These are phyloP conservation scores for Wallacemonas sp. DNA, from an alignment of 208 protist species.

Conservation along the genomic window DNA sequence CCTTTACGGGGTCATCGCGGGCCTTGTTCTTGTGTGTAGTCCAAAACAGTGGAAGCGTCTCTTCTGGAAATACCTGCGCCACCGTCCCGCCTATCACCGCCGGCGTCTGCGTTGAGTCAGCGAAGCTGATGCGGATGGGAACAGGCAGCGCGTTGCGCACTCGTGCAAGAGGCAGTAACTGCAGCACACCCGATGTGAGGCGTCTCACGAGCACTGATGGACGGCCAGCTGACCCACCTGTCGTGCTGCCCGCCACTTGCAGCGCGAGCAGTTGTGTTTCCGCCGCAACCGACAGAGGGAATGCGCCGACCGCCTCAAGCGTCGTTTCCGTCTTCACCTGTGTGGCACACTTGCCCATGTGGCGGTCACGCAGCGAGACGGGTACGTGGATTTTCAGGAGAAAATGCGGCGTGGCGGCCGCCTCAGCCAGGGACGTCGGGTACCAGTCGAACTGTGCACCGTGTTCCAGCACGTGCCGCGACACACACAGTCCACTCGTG, in stretches of 20 bases:
- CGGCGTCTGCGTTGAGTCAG: not conserved
- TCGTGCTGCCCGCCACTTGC: too few species aligned
- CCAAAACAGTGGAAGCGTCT: conserved; percentile 1
- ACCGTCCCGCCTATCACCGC: conserved; percentile 1
- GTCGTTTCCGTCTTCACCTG: not conserved
- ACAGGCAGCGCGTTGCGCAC: conserved; percentile 15
- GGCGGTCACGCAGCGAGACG: conserved; percentile 8
- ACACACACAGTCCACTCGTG: too few species aligned
- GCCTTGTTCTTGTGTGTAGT: conserved; percentile 4
- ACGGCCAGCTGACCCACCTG: too few species aligned
- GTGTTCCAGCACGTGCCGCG: conserved; percentile 20
- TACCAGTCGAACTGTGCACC: conserved; percentile 28
- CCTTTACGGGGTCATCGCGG: not conserved
- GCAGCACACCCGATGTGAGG: not conserved
- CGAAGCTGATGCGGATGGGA: conserved; percentile 15
- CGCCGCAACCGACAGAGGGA: not conserved
- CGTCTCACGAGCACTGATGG: conserved; percentile 2
- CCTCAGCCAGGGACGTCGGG: not conserved
- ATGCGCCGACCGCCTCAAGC: not conserved
- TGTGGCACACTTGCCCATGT: not conserved
- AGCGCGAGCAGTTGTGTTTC: not conserved
- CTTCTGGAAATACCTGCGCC: conserved; percentile 2
- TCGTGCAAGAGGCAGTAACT: conserved; percentile 1
- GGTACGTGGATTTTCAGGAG: conserved; percentile 2
- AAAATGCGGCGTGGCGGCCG: not conserved